phyloP scores from a whole-genome alignment of 345 rosid genomes.

The Salix caprea region DNA sequence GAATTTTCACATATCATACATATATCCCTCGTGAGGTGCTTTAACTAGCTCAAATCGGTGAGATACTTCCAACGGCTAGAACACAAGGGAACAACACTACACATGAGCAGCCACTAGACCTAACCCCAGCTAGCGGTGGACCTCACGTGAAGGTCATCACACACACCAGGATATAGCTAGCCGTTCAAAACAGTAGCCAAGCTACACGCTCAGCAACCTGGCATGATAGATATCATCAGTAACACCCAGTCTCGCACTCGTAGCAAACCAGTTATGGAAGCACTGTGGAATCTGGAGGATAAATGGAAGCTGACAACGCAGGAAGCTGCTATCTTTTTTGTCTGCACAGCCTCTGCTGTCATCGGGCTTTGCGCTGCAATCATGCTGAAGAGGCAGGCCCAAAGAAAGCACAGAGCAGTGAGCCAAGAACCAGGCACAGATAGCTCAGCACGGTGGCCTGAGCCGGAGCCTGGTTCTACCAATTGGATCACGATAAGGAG shows the following conservation, averaged over 20 bases:
- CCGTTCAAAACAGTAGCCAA: not conserved
- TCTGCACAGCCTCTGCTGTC: constrained; percentile 37
- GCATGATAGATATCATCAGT: not conserved
- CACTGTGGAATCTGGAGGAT: constrained; percentile 61
- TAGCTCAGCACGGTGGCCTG: not conserved
- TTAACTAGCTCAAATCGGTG: constrained; percentile 20
- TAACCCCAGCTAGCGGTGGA: constrained; percentile 36
- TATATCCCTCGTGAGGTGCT: constrained; percentile 25
- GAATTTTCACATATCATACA: not conserved
- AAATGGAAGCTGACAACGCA: constrained; percentile 55
- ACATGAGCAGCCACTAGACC: not conserved
- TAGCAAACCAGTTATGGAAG: constrained; percentile 44
- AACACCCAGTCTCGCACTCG: too few relatives aligned
- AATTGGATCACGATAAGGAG: constrained; percentile 44
- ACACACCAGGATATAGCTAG: not conserved
- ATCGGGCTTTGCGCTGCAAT: constrained; percentile 42
- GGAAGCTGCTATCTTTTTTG: constrained; percentile 46
- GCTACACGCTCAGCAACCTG: not conserved
- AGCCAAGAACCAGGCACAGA: constrained; percentile 2
- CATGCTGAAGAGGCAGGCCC: constrained; percentile 36
- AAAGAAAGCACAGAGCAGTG: constrained; percentile 20
- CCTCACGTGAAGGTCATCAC: constrained; percentile 46
- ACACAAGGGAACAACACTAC: not conserved
- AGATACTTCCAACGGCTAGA: constrained; percentile 21
- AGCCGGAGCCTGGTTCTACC: not conserved